Evolutionary conservation across 108 stramenopile species (phyloP).

Genomic region (Tribonema minus): DNA sequence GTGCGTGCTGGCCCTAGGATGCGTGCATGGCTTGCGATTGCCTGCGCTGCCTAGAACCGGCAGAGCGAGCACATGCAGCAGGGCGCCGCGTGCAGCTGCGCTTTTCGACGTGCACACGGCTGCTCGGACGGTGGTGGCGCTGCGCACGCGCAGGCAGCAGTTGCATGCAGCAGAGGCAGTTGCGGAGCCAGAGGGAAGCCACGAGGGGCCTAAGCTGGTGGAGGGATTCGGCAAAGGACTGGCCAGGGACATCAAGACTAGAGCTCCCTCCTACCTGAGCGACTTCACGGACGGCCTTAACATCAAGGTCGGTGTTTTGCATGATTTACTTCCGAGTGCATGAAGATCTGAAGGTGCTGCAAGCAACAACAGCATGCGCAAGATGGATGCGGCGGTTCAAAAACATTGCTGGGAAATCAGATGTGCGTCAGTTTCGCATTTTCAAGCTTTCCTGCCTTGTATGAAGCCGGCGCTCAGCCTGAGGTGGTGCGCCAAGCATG

Average conservation of each 20-base stretch:
- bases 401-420: too few species aligned
- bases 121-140: background rate
- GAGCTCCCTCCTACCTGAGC: constrained; percentile 38
- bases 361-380: background rate
- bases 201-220: background rate
- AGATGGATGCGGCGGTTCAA: background rate
- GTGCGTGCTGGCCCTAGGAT: too few species aligned
- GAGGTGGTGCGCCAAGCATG: too few species aligned
- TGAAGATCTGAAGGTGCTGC: background rate
- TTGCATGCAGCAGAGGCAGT: too few species aligned
- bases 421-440: too few species aligned
- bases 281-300: constrained; percentile 46
- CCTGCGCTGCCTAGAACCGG: background rate
- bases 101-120: background rate
- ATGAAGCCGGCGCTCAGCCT: too few species aligned
- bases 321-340: background rate
- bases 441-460: too few species aligned
- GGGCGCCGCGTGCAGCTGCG: background rate
- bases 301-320: constrained; percentile 3
- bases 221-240: constrained; percentile 42
- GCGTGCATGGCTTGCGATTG: background rate
- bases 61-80: background rate
- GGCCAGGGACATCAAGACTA: constrained; percentile 13
- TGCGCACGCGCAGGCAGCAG: background rate
- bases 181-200: too few species aligned